Evolutionary conservation across 2,329 filamentous ascomycete species (phyloP).

Genomic region (Pochonia chlamydosporia): DNA sequence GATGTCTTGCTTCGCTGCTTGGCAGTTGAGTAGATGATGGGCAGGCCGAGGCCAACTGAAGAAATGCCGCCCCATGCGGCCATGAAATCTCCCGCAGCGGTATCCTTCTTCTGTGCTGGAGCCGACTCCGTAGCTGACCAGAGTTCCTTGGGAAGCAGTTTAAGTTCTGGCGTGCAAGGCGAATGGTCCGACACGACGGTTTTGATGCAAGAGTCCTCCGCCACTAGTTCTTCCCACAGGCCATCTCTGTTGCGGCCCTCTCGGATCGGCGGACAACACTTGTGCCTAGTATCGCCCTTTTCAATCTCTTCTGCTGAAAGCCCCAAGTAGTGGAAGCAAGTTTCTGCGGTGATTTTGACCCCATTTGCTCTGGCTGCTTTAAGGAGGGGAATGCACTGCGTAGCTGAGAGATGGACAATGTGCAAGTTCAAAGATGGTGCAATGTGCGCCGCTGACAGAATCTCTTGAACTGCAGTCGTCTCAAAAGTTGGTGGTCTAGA

Average conservation of each 20-base stretch:
- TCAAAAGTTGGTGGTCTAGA: slow-evolving; percentile 88
- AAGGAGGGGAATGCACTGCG: slow-evolving; percentile 78
- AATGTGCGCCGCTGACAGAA: slow-evolving; percentile 71
- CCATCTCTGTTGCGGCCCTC: slow-evolving; percentile 74
- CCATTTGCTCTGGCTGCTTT: slow-evolving; percentile 66
- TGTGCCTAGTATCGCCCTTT: slow-evolving; percentile 84
- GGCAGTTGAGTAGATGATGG: slow-evolving; percentile 80
- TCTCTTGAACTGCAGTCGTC: slow-evolving; percentile 82
- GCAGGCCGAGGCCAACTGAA: slow-evolving; percentile 84
- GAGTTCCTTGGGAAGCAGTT: slow-evolving; percentile 71
- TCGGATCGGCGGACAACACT: slow-evolving; percentile 91
- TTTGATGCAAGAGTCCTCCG: slow-evolving; percentile 70
- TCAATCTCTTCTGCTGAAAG: slow-evolving; percentile 76
- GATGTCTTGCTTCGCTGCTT: slow-evolving; percentile 50
- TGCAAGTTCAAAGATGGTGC: slow-evolving; percentile 82
- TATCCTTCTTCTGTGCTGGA: neutral
- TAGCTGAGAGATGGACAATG: slow-evolving; percentile 90
- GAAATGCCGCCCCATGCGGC: slow-evolving; percentile 95
- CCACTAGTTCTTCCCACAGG: slow-evolving; percentile 77
- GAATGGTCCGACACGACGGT: slow-evolving; percentile 95
- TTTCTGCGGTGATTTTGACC: slow-evolving; percentile 86
- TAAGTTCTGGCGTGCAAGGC: slow-evolving; percentile 91
- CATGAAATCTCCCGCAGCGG: slow-evolving; percentile 74
- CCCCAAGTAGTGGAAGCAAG: slow-evolving; percentile 91
- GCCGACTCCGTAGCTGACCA: slow-evolving; percentile 12